Percentiles rank a stretch among this genome's conserved stretches.
phyloP scores from a whole-genome alignment of 352 stramenopile genomes.

The Halophytophthora polymorphica region DNA sequence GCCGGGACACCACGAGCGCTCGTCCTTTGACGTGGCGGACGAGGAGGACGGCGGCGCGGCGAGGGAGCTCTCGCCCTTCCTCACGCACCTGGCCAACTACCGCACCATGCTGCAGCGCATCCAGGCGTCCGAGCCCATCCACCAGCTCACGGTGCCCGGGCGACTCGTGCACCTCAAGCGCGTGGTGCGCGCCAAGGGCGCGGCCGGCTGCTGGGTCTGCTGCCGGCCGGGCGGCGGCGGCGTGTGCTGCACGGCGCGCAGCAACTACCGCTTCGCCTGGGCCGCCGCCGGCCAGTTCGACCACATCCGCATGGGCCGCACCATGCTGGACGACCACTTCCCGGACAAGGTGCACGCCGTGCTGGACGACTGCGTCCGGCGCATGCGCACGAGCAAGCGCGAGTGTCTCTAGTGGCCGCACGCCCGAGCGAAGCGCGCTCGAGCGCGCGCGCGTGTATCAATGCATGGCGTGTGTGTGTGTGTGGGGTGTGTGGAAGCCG shows the following conservation, averaged over 20 bases:
- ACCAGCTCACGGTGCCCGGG: slow-evolving; percentile 76
- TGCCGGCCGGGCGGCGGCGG: slow-evolving; percentile 70
- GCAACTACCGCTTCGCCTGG: slow-evolving; percentile 79
- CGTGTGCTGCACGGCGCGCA: slow-evolving; percentile 82
- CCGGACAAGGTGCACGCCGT: slow-evolving; percentile 87
- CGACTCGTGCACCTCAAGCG: slow-evolving; percentile 76
- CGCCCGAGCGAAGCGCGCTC: slow-evolving; percentile 13
- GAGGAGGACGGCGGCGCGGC: slow-evolving; percentile 21
- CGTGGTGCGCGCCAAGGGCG: slow-evolving; percentile 25
- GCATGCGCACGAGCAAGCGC: slow-evolving; percentile 35
- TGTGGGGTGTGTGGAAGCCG: no score
- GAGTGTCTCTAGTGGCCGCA: slow-evolving; percentile 15
- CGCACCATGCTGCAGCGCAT: slow-evolving; percentile 84
- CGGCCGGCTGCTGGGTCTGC: slow-evolving; percentile 74
- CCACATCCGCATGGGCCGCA: slow-evolving; percentile 75
- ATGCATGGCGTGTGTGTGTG: no score
- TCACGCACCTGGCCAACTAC: slow-evolving; percentile 71
- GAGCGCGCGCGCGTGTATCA: no score
- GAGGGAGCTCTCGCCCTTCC: slow-evolving; percentile 36
- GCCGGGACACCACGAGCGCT: slow-evolving; percentile 17
- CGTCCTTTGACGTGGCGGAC: slow-evolving; percentile 21
- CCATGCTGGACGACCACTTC: slow-evolving; percentile 88
- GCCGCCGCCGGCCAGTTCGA: slow-evolving; percentile 55
- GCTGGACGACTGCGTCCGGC: slow-evolving; percentile 74
- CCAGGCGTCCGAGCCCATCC: slow-evolving; percentile 74